Base-by-base conservation (phyloP, 164 flowering plant genomes). In the Platanus orientalis region DNA sequence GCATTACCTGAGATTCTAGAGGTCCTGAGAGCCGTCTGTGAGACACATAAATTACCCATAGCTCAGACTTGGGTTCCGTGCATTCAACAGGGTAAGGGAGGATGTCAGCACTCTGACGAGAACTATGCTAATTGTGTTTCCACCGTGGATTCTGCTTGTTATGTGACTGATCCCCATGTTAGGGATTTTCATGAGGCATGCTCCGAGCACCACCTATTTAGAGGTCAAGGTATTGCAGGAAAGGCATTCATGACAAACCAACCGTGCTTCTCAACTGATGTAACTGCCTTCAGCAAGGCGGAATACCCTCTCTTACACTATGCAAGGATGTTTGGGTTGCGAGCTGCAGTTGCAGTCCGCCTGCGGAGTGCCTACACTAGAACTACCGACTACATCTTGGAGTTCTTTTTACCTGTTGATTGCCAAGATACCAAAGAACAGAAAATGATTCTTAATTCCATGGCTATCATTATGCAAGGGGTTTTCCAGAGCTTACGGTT, bases 21-120 rank as follows among this genome's bases (percentile, higher is more conserved):
- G 60, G 80, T 90, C 19, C 49, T 89, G 71, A 83, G 69, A 74
- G 70, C 77, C 48, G 86, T 81, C n/a, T 84, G 98, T 69, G 82
- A 87, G 61, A 74, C 86, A 9, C 90, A 87, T 66, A 70, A 66
- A 62, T 67, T 93, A 72, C 98, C 97, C 7, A 72, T 93, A 64
- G 98, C 97, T 40, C 98, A 87, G 70, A 85, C 92, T 25, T 90
- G 98, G 98, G 82, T 79, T 25, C 73, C 92, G 7, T 93, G 90
- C 72, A 68, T 65, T 36, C 84, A 81, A 64, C 91, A 83, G 71
- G 80, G 88, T 28, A 87, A 84, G 75, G 79, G 53, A n/a, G 86
- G 96, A 19, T 75, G 84, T 76, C 70, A 90, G 23, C 89, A 88
- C 72, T 79, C 90, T 0, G 69, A 83, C 20, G 92, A 87, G 60